phyloP scores from a whole-genome alignment of 164 flowering plant genomes.

The Euptelea pleiosperma region DNA sequence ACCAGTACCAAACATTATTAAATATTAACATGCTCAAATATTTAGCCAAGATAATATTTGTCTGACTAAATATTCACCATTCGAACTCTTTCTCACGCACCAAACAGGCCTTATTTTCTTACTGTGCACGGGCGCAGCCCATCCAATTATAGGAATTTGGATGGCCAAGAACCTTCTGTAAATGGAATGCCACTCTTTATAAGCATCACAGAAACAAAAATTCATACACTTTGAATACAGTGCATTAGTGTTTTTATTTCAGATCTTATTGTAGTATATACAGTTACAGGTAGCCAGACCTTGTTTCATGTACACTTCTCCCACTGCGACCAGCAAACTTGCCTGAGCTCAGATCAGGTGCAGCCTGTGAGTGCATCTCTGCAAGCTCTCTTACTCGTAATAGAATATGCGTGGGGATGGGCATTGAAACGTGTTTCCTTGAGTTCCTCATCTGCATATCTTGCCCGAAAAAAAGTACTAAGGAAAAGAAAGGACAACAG shows the following conservation, averaged over 20 bases:
- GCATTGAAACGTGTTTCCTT: slow-evolving; percentile 55
- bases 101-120: too few species aligned
- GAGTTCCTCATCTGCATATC: slow-evolving; percentile 41
- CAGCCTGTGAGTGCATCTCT: slow-evolving; percentile 53
- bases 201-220: too few species aligned
- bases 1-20: too few species aligned
- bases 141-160: too few species aligned
- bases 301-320: slow-evolving; percentile 37
- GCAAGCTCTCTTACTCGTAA: slow-evolving; percentile 84
- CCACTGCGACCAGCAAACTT: slow-evolving; percentile 28
- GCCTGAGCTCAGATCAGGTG: slow-evolving; percentile 33
- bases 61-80: too few species aligned
- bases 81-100: too few species aligned
- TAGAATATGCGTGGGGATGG: slow-evolving; percentile 72
- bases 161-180: too few species aligned
- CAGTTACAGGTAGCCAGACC: slow-evolving; percentile 55
- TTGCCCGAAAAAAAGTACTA: neutral
- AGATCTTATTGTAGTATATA: slow-evolving; percentile 11
- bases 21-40: too few species aligned
- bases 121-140: too few species aligned
- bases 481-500: neutral
- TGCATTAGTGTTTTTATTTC: neutral
- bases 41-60: too few species aligned
- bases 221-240: too few species aligned
- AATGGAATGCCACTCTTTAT: too few species aligned